phyloP scores from a whole-genome alignment of 208 protist genomes.

The Trichomonas tenax region DNA sequence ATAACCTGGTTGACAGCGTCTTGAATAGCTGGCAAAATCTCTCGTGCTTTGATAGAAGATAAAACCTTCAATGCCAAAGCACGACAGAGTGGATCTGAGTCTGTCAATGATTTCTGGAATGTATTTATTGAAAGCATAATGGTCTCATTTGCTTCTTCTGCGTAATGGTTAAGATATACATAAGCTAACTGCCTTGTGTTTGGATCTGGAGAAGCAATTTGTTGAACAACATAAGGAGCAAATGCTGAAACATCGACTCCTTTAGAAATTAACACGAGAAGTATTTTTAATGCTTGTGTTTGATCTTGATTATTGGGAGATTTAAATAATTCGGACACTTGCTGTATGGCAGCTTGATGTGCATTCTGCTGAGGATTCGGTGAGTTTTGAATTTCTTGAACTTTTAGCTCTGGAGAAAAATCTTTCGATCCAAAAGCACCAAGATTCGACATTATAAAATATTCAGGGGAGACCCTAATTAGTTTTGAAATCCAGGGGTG shows the following conservation, averaged over 20 bases:
- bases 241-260: background rate
- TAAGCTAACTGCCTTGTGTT: background rate
- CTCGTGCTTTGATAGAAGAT: background rate
- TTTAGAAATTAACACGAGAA: background rate
- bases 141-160: background rate
- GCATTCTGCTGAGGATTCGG: background rate
- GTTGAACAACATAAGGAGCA: background rate
- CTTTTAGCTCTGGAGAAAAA: background rate
- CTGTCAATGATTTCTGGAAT: background rate
- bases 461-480: too few relatives aligned
- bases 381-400: background rate
- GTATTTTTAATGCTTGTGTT: background rate
- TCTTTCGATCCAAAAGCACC: background rate
- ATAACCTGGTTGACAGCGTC: background rate
- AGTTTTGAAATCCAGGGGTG: too few relatives aligned
- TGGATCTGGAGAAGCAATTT: background rate
- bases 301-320: background rate
- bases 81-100: background rate
- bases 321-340: background rate
- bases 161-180: background rate
- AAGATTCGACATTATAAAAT: slow-evolving; percentile 1
- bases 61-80: background rate
- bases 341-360: background rate
- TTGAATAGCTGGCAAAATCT: background rate
- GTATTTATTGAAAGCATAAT: background rate